Percentiles rank a stretch among this genome's conserved stretches.
phyloP scores from a whole-genome alignment of 1,284 basidiomycete genomes.

The Sporisorium iseilematis-ciliati region DNA sequence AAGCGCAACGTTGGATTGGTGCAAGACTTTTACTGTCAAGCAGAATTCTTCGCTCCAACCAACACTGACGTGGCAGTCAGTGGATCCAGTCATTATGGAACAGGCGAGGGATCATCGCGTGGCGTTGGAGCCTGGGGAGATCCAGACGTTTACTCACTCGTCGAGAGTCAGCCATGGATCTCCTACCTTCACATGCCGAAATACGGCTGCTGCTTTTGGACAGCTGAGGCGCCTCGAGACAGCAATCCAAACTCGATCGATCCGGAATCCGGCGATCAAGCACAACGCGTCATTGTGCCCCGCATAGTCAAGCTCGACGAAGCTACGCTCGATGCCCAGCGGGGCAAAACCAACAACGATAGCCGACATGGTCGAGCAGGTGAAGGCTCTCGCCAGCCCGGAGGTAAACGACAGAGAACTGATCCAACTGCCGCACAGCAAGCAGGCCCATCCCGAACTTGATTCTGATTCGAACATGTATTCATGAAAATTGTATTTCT shows the following conservation, averaged over 20 bases:
- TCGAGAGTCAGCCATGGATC: neutral
- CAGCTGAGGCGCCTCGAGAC: neutral
- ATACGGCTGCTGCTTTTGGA: neutral
- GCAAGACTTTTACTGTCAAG: neutral
- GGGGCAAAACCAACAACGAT: too few species aligned
- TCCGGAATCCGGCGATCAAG: neutral
- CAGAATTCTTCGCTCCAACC: neutral
- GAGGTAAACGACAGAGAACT: neutral
- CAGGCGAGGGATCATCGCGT: too few species aligned
- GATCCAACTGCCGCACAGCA: too few species aligned
- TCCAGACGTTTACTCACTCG: constrained; percentile 7
- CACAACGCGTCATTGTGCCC: neutral
- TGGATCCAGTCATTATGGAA: too few species aligned
- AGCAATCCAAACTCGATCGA: neutral
- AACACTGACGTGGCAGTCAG: too few species aligned
- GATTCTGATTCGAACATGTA: neutral
- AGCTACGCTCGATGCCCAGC: neutral
- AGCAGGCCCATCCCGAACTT: neutral
- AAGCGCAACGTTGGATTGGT: neutral
- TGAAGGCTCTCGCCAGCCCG: too few species aligned
- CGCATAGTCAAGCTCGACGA: neutral
- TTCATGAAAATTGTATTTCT: neutral
- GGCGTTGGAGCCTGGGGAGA: constrained; percentile 9
- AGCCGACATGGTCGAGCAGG: too few species aligned
- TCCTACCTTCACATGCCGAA: neutral